Evolutionary conservation across 345 rosid species (phyloP), one percentile per base, ranked within the genome.

Genomic region (Citrus cavaleriei): DNA sequence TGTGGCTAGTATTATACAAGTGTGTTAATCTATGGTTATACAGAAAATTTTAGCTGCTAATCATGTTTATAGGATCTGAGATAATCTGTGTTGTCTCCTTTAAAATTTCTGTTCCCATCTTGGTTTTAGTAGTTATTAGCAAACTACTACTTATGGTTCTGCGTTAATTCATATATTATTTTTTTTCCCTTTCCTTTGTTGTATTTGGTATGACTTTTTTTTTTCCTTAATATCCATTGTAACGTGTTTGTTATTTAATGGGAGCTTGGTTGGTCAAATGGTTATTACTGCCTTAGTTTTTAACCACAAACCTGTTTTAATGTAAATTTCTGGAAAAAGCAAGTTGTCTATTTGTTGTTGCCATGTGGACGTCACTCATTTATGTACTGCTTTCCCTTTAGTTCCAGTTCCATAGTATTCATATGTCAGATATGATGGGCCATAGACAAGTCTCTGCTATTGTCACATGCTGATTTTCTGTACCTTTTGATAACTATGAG

Each of bases 51-150:
- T 10, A 22, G 60, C 55, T 62, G n/a, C 37, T 62, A 55, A 38
- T 78, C 84, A 59, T 76, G 75, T 79, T 79, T 51, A 18, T 16
- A 46, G 22, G 28, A 72, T 18, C 38, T 64, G 40, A 38, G 61
- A 34, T 28, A 57, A 46, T 72, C 79, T 46, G 7, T 38, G 76
- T 38, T 8, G 24, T 61, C 13, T 19, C 25, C 40, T 58, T 46
- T 62, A 21, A 14, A 49, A 18, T 37, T 2, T 67, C 25, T 7
- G 46, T 34, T 37, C n/a, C 42, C 49, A 37, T 79, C 46, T 27
- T 73, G 57, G 59, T 82, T 83, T 85, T 76, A 65, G 65, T 54
- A 32, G 34, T 55, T 35, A 4, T 16, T 49, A 65, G 51, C 32
- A 28, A 65, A 65, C 72, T 66, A 37, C 73, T 68, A 38, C 38